A percentile compares a stretch with the other conserved stretches of the same genome.
Evolutionary conservation across 352 stramenopile genomes (phyloP).

Genomic region (Phytophthora pluvialis): DNA sequence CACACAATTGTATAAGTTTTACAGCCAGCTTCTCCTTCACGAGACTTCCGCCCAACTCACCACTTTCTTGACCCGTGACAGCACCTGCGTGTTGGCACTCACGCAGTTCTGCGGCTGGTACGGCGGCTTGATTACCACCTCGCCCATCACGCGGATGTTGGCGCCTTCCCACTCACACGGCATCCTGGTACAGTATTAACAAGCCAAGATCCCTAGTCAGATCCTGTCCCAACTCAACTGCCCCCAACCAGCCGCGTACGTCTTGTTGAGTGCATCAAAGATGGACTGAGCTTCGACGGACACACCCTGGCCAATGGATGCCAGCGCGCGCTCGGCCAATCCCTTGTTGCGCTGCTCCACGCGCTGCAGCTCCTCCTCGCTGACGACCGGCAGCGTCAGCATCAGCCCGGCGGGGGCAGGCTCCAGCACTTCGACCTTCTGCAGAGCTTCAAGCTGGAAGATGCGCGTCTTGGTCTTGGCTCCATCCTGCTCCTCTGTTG

Average conservation of each 20-base stretch:
- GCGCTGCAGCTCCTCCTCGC: slow-evolving; percentile 73
- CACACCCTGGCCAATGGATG: slow-evolving; percentile 84
- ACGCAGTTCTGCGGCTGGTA: slow-evolving; percentile 85
- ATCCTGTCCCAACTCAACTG: slow-evolving; percentile 1
- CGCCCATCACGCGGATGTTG: slow-evolving; percentile 87
- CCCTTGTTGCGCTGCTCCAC: slow-evolving; percentile 81
- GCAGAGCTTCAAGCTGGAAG: slow-evolving; percentile 72
- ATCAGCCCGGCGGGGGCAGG: slow-evolving; percentile 53
- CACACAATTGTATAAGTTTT: background rate
- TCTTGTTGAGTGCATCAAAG: slow-evolving; percentile 92
- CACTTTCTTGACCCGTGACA: slow-evolving; percentile 88
- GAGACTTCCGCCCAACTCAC: slow-evolving; percentile 38
- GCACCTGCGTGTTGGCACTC: slow-evolving; percentile 73
- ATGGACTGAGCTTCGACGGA: slow-evolving; percentile 73
- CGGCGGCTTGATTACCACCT: slow-evolving; percentile 85
- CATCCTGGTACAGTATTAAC: slow-evolving; percentile 56
- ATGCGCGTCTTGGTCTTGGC: slow-evolving; percentile 77
- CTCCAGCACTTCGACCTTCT: slow-evolving; percentile 72
- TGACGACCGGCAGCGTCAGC: slow-evolving; percentile 57
- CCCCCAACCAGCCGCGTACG: slow-evolving; percentile 45
- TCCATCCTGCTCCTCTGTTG: slow-evolving; percentile 67
- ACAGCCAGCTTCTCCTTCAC: background rate
- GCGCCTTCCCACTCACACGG: slow-evolving; percentile 82
- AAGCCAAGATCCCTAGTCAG: slow-evolving; percentile 4
- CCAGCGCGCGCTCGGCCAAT: slow-evolving; percentile 69